A percentile compares a stretch with the other conserved stretches of the same genome.
Conservation (phyloP, 73 alveolate species). For the Paramecium sexaurelia region DNA sequence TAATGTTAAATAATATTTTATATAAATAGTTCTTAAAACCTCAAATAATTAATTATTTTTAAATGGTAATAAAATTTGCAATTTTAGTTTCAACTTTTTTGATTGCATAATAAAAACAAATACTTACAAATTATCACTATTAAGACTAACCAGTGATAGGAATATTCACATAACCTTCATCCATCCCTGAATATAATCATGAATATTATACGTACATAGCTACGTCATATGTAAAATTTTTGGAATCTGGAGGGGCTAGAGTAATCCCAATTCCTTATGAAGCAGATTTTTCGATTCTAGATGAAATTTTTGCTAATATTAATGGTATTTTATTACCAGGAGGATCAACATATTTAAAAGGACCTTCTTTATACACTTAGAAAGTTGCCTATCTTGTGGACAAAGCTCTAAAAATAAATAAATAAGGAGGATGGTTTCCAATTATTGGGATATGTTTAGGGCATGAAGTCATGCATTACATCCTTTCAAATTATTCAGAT, state of each 20-base stretch:
- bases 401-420: constrained; percentile 66
- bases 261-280: constrained; percentile 75
- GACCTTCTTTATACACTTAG: constrained; percentile 14
- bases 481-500: constrained; percentile 34
- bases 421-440: constrained; percentile 74
- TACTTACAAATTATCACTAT: not conserved
- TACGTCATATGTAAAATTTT: constrained; percentile 73
- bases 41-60: not conserved
- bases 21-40: too few species aligned
- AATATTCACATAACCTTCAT: constrained; percentile 39
- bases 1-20: too few species aligned
- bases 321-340: constrained; percentile 80
- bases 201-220: constrained; percentile 65
- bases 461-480: constrained; percentile 63
- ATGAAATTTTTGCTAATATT: constrained; percentile 27
- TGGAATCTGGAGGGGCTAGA: constrained; percentile 77
- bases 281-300: constrained; percentile 49
- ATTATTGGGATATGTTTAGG: constrained; percentile 77
- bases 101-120: not conserved
- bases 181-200: not conserved
- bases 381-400: constrained; percentile 52
- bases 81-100: not conserved
- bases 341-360: constrained; percentile 65
- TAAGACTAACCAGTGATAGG: constrained; percentile 55
- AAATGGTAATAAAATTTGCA: not conserved